Evolutionary conservation across 495 filamentous ascomycete species (phyloP).

Genomic region (Tuber microsphaerosporum): DNA sequence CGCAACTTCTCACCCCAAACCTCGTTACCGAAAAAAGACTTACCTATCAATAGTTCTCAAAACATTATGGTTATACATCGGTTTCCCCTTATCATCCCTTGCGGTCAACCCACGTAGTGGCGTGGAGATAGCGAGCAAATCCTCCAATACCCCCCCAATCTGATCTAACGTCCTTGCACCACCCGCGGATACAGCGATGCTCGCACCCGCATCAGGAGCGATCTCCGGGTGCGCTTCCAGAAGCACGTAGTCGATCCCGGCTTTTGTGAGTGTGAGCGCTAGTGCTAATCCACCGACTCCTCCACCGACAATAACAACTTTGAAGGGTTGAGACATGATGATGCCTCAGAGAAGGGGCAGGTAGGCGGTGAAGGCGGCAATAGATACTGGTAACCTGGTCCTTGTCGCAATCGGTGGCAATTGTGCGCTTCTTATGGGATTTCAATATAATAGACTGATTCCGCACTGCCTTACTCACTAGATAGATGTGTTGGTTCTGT

Average conservation of each 20-base stretch:
- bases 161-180: conserved; percentile 49
- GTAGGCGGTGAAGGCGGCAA: too few species aligned
- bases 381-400: background rate
- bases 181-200: conserved; percentile 43
- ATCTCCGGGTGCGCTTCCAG: conserved; percentile 46
- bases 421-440: too few species aligned
- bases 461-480: too few species aligned
- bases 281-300: conserved; percentile 49
- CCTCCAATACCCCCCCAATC: conserved; percentile 44
- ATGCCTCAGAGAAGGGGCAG: background rate
- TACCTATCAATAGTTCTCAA: conserved; percentile 20
- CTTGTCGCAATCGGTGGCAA: background rate
- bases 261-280: conserved; percentile 46
- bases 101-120: conserved; percentile 15
- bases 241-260: conserved; percentile 49
- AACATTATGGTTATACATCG: conserved; percentile 26
- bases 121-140: conserved; percentile 17
- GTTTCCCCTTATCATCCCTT: conserved; percentile 4
- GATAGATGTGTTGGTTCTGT: too few species aligned
- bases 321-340: conserved; percentile 36
- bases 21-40: conserved; percentile 32
- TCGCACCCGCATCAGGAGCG: conserved; percentile 44
- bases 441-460: too few species aligned
- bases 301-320: conserved; percentile 52
- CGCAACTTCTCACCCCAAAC: conserved; percentile 16